These are phyloP conservation scores for Colletotrichum limetticola DNA, from an alignment of 2,329 filamentous ascomycete genomes.

Conservation along the genomic window DNA sequence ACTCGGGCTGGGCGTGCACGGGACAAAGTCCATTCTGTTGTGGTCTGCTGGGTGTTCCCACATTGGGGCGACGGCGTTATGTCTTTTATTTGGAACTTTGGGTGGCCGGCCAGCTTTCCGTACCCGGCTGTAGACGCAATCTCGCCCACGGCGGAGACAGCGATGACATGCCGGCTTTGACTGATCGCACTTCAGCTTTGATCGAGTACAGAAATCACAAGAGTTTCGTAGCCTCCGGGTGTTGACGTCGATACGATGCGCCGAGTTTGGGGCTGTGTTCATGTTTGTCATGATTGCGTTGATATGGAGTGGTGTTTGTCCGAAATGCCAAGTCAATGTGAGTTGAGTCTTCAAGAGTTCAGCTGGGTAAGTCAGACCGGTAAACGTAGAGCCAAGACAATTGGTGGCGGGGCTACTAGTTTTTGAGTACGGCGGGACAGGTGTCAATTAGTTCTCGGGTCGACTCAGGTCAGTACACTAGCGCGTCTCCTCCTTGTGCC, in stretches of 20 bases:
- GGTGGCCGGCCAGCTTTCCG: slow-evolving; percentile 1
- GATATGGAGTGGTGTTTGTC: not conserved
- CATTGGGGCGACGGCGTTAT: not conserved
- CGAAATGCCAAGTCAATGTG: not conserved
- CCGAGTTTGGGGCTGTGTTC: not conserved
- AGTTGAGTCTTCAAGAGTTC: not conserved
- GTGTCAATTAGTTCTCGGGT: not conserved
- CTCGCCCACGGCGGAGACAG: not conserved
- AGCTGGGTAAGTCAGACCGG: not conserved
- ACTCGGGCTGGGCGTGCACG: not conserved
- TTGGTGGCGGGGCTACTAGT: not conserved
- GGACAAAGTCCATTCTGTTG: not conserved
- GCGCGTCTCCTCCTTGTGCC: not conserved
- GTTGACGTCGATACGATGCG: not conserved
- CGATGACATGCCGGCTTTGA: slow-evolving; percentile 1
- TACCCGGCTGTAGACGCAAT: slow-evolving; percentile 2
- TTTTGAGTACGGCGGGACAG: not conserved
- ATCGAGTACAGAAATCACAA: slow-evolving; percentile 4
- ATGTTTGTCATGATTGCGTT: not conserved
- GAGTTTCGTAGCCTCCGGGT: slow-evolving; percentile 7
- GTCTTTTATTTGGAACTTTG: not conserved
- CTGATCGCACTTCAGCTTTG: slow-evolving; percentile 16
- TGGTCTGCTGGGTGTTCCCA: not conserved
- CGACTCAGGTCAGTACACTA: not conserved
- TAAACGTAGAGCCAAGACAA: not conserved